Evolutionary conservation across 1,284 basidiomycete species (phyloP), one percentile per base, ranked within the genome.

Genomic region (Pterulicium gracile): DNA sequence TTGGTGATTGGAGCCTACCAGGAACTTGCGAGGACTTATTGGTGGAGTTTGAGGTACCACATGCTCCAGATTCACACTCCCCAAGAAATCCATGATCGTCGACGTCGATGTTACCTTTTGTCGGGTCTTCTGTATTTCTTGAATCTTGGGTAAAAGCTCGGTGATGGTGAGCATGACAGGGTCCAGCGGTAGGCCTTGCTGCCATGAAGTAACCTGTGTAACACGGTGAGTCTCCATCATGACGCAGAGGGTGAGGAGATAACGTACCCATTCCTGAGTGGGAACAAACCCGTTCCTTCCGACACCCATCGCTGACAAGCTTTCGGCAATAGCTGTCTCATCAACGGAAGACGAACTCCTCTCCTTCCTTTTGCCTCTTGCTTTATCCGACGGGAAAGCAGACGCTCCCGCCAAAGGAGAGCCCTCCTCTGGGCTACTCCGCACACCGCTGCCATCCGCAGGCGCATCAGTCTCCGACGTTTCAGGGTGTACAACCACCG

Each of bases 251-350:
- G 27, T 32, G 18, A 46, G 43, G 41, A 39, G 39, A 58, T 13
- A 51, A 67, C 79, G 60, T 49, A 90, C 90, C 91, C 93, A 97
- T 75, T 90, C 89, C 59, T 95, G 88, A 1, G 90, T 94, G 4
- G 93, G 91, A 3, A 92, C 72, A 62, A 95, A 97, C 1, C 90
- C 89, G 58, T 89, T 92, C 50, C 86, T 72, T 17, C 89, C 89
- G 17, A 91, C 74, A 4, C 79, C 81, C 4, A 71, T 70, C 21
- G 75, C 70, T 13, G 81, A 78, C 21, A 81, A 62, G 43, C 75
- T 71, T 53, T 88, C 81, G 42, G 83, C 63, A 51, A 77, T 77
- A 32, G 66, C 60, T 53, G 68, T 70, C 41, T 69, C 69, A 48
- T 88, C 84, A 35, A 73, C 53, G 3, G 83, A 84, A 45, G 71